Evolutionary conservation across 129 eudicot genomes (phyloP).

Genomic region (Flaveria bidentis): DNA sequence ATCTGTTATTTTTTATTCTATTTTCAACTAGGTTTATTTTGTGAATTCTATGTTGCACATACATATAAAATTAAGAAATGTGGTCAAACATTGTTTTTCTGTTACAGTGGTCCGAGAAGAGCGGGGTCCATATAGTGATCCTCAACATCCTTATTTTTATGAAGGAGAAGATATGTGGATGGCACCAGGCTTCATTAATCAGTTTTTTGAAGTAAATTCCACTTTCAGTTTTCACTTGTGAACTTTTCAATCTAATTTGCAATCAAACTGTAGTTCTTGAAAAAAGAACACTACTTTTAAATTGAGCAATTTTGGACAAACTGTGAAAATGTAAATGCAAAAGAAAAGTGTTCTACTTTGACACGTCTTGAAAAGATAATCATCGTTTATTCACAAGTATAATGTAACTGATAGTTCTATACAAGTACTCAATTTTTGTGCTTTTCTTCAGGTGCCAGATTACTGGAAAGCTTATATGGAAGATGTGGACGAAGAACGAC

Average conservation of each 20-base stretch:
- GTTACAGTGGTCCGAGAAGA: constrained; percentile 87
- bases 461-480: constrained; percentile 83
- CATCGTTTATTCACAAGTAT: not conserved
- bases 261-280: not conserved
- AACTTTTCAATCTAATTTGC: not conserved
- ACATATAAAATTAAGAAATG: not conserved
- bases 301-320: not conserved
- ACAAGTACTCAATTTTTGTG: constrained; percentile 5
- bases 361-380: not conserved
- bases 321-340: not conserved
- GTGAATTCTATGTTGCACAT: not conserved
- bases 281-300: not conserved
- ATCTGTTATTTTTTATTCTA: constrained; percentile 3
- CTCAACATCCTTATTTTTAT: constrained; percentile 90
- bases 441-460: constrained; percentile 77
- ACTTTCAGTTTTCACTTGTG: not conserved
- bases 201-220: constrained; percentile 69
- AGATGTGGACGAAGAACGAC: constrained; percentile 91
- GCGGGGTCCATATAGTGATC: constrained; percentile 87
- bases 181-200: constrained; percentile 98
- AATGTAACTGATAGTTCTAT: not conserved
- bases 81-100: constrained; percentile 2
- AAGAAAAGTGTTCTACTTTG: not conserved
- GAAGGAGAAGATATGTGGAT: constrained; percentile 99
- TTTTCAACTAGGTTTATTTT: not conserved